These are phyloP conservation scores for Aspergillus spinulosporus DNA, from an alignment of 2,329 filamentous ascomycete genomes.

Conservation along the genomic window DNA sequence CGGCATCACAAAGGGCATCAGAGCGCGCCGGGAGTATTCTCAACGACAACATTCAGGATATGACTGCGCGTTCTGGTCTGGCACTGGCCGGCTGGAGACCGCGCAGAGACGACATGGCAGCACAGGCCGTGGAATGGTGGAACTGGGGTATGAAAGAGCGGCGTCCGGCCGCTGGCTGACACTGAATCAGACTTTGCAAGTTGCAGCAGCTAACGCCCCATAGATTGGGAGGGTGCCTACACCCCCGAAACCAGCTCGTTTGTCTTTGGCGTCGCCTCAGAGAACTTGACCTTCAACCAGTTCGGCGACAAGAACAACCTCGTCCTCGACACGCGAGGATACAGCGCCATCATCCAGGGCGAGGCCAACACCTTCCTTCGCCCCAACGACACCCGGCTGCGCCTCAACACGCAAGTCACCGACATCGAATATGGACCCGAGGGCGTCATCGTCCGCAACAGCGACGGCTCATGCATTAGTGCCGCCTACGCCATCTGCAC, in stretches of 20 bases:
- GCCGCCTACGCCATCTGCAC: slow-evolving; percentile 66
- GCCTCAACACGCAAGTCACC: slow-evolving; percentile 60
- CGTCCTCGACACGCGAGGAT: slow-evolving; percentile 63
- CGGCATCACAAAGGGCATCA: slow-evolving; percentile 48
- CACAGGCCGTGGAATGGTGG: slow-evolving; percentile 64
- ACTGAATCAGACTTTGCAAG: no score
- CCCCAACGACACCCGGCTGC: slow-evolving; percentile 53
- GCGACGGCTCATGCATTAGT: slow-evolving; percentile 57
- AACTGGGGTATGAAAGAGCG: slow-evolving; percentile 39
- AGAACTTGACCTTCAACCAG: slow-evolving; percentile 64
- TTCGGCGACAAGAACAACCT: slow-evolving; percentile 64
- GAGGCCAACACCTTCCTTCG: slow-evolving; percentile 61
- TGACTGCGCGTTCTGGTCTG: slow-evolving; percentile 60
- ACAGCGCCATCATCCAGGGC: slow-evolving; percentile 57
- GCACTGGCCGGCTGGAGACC: slow-evolving; percentile 64
- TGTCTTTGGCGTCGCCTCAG: slow-evolving; percentile 55
- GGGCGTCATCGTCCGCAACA: slow-evolving; percentile 55
- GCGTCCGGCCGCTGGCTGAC: background rate
- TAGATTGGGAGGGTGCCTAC: slow-evolving; percentile 62
- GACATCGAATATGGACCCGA: slow-evolving; percentile 54
- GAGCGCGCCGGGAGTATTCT: slow-evolving; percentile 60
- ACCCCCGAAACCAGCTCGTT: slow-evolving; percentile 58
- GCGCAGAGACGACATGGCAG: slow-evolving; percentile 52
- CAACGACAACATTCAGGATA: slow-evolving; percentile 61
- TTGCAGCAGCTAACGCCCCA: slow-evolving; percentile 1